These are phyloP conservation scores for Sporisorium reilianum DNA, from an alignment of 1,284 basidiomycete species.

Conservation along the genomic window DNA sequence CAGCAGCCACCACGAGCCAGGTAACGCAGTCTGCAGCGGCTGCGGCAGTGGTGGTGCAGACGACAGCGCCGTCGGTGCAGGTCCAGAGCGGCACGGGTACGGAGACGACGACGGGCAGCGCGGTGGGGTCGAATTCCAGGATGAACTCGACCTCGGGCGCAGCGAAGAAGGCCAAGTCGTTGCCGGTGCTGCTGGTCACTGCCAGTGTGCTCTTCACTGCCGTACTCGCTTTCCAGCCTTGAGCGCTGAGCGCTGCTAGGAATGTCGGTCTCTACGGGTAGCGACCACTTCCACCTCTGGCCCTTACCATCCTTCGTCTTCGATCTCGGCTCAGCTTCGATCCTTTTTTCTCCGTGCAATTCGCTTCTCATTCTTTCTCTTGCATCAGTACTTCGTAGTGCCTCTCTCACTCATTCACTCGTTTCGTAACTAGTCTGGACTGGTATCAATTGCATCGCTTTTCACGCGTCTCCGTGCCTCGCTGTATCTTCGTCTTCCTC, in stretches of 20 bases:
- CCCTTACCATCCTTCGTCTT: constrained; percentile 1
- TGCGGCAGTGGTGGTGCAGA: constrained; percentile 5
- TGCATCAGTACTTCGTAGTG: constrained; percentile 13
- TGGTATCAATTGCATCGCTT: constrained; percentile 24
- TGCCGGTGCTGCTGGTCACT: constrained; percentile 25
- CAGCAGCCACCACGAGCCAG: constrained; percentile 9
- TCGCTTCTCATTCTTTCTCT: background rate
- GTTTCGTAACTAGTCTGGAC: constrained; percentile 12
- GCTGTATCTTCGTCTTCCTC: constrained; percentile 18
- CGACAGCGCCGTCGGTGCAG: constrained; percentile 7
- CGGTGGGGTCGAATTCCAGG: constrained; percentile 16
- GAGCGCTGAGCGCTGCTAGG: background rate
- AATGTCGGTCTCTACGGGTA: constrained; percentile 30
- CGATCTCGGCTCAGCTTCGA: constrained; percentile 1
- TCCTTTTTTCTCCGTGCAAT: too few relatives aligned
- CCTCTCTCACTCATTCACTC: constrained; percentile 16
- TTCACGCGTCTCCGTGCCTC: constrained; percentile 5
- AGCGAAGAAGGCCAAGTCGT: constrained; percentile 20
- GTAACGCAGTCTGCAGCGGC: constrained; percentile 9
- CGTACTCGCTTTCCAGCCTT: constrained; percentile 29
- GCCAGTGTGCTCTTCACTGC: constrained; percentile 33
- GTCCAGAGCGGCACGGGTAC: constrained; percentile 2
- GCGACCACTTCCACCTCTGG: constrained; percentile 27
- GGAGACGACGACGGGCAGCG: background rate
- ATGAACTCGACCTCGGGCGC: constrained; percentile 33